A percentile compares a stretch with the other conserved stretches of the same genome.
Evolutionary conservation across 257 asterid species (phyloP).

Genomic region (Penstemon eatonii): DNA sequence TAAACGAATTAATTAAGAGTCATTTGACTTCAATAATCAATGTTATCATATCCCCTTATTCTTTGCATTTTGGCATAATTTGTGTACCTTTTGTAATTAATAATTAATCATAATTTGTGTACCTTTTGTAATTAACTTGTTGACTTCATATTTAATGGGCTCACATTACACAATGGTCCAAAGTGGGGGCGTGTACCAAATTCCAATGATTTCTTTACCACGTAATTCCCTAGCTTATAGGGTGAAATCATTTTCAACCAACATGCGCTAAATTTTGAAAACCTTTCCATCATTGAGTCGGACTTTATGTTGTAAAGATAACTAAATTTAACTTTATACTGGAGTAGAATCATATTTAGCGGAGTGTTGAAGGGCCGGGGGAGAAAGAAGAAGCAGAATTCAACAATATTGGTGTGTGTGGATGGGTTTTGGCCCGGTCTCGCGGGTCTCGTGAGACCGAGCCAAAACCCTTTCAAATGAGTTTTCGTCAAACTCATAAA

Average conservation of each 20-base stretch:
- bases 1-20: background rate
- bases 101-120: conserved; percentile 13
- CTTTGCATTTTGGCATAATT: background rate
- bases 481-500: too few species aligned
- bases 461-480: too few species aligned
- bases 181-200: conserved; percentile 30
- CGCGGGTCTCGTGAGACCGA: too few species aligned
- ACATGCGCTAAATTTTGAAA: conserved; percentile 7
- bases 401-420: too few species aligned
- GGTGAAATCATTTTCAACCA: conserved; percentile 18
- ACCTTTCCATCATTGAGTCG: too few species aligned
- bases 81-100: too few species aligned
- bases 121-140: conserved; percentile 17
- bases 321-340: too few species aligned
- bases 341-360: too few species aligned
- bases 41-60: background rate
- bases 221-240: conserved; percentile 18
- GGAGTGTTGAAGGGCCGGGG: too few species aligned
- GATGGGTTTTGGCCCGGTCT: too few species aligned
- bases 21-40: background rate
- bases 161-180: conserved; percentile 24
- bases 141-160: conserved; percentile 19
- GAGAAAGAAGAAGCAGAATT: too few species aligned
- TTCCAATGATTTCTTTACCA: conserved; percentile 30
- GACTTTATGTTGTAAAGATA: too few species aligned